Percentiles rank a stretch among this genome's conserved stretches.
Conservation (phyloP, 2,329 filamentous ascomycete species). For the Trichoderma sp. region DNA sequence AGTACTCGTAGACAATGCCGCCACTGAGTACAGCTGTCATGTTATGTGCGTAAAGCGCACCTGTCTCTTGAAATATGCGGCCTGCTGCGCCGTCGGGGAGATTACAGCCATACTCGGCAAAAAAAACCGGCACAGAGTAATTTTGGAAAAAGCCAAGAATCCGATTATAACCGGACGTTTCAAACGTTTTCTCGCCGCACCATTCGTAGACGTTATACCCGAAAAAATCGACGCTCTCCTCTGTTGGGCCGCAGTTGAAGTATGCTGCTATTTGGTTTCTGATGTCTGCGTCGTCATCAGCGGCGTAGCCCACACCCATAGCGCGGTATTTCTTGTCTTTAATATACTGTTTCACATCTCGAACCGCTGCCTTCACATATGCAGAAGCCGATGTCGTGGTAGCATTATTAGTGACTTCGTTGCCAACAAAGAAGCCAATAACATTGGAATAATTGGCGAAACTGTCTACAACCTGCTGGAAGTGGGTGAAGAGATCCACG, state of each 20-base stretch:
- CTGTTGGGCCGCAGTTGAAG: slow-evolving; percentile 79
- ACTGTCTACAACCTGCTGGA: slow-evolving; percentile 78
- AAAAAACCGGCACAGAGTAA: slow-evolving; percentile 95
- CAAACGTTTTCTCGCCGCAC: slow-evolving; percentile 82
- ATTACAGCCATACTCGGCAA: slow-evolving; percentile 98
- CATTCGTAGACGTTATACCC: slow-evolving; percentile 99
- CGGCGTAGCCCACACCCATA: slow-evolving; percentile 91
- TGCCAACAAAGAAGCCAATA: slow-evolving; percentile 97
- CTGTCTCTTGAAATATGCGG: slow-evolving; percentile 82
- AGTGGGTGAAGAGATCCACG: slow-evolving; percentile 71
- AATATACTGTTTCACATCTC: slow-evolving; percentile 95
- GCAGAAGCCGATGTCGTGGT: slow-evolving; percentile 89
- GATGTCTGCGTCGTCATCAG: slow-evolving; percentile 85
- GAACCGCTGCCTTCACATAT: slow-evolving; percentile 95
- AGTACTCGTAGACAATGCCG: slow-evolving; percentile 99
- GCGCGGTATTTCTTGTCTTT: slow-evolving; percentile 70
- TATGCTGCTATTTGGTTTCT: slow-evolving; percentile 80
- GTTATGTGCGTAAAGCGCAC: slow-evolving; percentile 69
- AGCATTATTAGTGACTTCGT: slow-evolving; percentile 86
- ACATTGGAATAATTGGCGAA: slow-evolving; percentile 83
- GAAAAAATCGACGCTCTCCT: slow-evolving; percentile 85
- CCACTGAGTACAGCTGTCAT: slow-evolving; percentile 91
- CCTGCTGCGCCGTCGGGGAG: slow-evolving; percentile 54
- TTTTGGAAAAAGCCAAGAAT: slow-evolving; percentile 82
- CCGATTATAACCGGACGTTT: slow-evolving; percentile 72